Conservation (phyloP, 2,329 filamentous ascomycete species). For the Aspergillus hiratsukae region DNA sequence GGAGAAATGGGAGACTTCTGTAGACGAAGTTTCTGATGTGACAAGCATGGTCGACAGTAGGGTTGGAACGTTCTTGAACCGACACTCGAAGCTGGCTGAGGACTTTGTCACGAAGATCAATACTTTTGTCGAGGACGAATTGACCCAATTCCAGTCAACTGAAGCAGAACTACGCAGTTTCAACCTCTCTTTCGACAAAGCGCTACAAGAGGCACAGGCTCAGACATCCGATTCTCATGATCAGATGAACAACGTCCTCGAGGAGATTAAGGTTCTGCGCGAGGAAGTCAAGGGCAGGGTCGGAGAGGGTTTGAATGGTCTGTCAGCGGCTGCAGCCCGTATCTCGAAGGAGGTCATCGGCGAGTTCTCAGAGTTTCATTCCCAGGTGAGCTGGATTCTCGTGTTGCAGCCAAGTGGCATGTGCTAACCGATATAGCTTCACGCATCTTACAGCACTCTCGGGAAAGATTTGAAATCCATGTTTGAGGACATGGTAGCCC, state of each 20-base stretch:
- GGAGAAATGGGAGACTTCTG: conserved; percentile 70
- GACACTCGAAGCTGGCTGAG: conserved; percentile 68
- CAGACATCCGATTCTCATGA: conserved; percentile 58
- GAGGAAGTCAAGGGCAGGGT: conserved; percentile 84
- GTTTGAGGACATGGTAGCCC: conserved; percentile 74
- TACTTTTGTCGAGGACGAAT: conserved; percentile 69
- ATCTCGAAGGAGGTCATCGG: conserved; percentile 86
- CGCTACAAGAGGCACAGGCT: conserved; percentile 60
- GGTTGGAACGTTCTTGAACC: conserved; percentile 65
- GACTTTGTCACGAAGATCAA: conserved; percentile 68
- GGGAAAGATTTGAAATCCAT: conserved; percentile 81
- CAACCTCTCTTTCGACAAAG: conserved; percentile 61
- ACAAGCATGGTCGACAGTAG: conserved; percentile 72
- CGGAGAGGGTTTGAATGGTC: conserved; percentile 74
- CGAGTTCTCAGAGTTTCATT: conserved; percentile 80
- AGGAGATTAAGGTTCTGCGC: conserved; percentile 85
- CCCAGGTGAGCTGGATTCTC: conserved; percentile 44
- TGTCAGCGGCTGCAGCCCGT: conserved; percentile 77
- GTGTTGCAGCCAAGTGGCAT: not conserved
- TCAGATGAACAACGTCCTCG: conserved; percentile 84
- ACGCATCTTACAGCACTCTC: conserved; percentile 75
- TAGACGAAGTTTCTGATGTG: conserved; percentile 69
- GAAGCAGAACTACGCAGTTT: conserved; percentile 68
- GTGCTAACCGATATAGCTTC: conserved; percentile 52
- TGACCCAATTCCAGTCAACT: conserved; percentile 65